Conservation (phyloP, 179 eudicot species). For the Heliamphora pulchella region DNA sequence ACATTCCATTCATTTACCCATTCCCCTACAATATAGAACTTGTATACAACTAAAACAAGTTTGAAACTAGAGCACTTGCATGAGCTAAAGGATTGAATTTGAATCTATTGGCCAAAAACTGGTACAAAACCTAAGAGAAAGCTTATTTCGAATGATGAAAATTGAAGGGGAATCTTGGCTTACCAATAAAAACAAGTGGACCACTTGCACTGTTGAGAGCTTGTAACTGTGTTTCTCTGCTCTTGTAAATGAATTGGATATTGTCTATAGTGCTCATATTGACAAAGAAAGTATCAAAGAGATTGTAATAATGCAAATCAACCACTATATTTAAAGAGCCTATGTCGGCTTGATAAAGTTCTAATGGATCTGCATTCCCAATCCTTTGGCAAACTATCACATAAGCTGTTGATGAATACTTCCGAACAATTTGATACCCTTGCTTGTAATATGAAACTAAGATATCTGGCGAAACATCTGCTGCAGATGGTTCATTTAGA, state of each 20-base stretch:
- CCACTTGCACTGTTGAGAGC: slow-evolving; percentile 53
- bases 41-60: not conserved
- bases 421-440: slow-evolving; percentile 57
- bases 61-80: not conserved
- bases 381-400: slow-evolving; percentile 73
- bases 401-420: slow-evolving; percentile 56
- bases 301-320: slow-evolving; percentile 73
- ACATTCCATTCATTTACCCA: slow-evolving; percentile 87
- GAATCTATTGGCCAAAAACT: not conserved
- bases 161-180: not conserved
- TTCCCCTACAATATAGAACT: slow-evolving; percentile 41
- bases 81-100: not conserved
- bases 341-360: slow-evolving; percentile 58
- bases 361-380: slow-evolving; percentile 68
- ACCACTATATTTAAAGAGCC: slow-evolving; percentile 44
- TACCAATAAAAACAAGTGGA: slow-evolving; percentile 69
- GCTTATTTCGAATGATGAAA: not conserved
- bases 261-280: slow-evolving; percentile 51
- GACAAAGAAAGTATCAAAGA: slow-evolving; percentile 46
- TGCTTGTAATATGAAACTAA: slow-evolving; percentile 53
- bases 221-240: slow-evolving; percentile 50
- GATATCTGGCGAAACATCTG: slow-evolving; percentile 40
- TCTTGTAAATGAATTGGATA: slow-evolving; percentile 54
- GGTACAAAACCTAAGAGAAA: not conserved
- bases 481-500: slow-evolving; percentile 68